Evolutionary conservation across 371 early-diverging fungal species (phyloP).

Genomic region (Lichtheimia ramosa): DNA sequence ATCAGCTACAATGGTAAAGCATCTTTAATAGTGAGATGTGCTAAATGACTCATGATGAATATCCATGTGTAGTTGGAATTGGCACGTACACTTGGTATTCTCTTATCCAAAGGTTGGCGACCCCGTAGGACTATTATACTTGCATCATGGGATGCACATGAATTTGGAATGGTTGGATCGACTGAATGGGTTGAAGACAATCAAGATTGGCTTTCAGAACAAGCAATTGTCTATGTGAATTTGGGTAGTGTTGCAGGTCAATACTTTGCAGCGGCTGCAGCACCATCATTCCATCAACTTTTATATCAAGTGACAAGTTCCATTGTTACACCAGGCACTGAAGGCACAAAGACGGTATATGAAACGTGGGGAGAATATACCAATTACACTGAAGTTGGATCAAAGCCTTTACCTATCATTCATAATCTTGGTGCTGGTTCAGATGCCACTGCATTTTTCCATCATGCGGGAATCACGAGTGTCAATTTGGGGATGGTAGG

Average conservation of each 20-base stretch:
- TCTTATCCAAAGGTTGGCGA: slow-evolving; percentile 56
- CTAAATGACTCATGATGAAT: not conserved
- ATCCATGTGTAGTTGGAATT: slow-evolving; percentile 39
- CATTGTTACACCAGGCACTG: slow-evolving; percentile 32
- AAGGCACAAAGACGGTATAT: slow-evolving; percentile 13
- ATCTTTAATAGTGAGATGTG: not conserved
- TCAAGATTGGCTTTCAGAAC: slow-evolving; percentile 48
- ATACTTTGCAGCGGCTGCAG: slow-evolving; percentile 14
- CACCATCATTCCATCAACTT: slow-evolving; percentile 42
- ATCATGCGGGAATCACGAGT: slow-evolving; percentile 61
- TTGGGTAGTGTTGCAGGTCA: slow-evolving; percentile 44
- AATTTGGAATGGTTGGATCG: slow-evolving; percentile 58
- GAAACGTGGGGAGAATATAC: slow-evolving; percentile 17
- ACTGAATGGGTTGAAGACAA: slow-evolving; percentile 68
- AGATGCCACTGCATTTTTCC: slow-evolving; percentile 58
- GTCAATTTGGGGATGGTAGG: slow-evolving; percentile 52
- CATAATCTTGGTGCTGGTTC: slow-evolving; percentile 47
- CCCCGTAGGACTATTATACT: slow-evolving; percentile 58
- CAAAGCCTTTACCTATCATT: slow-evolving; percentile 8
- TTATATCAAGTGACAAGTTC: slow-evolving; percentile 41
- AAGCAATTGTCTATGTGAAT: slow-evolving; percentile 55
- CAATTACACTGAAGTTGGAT: slow-evolving; percentile 11
- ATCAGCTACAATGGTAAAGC: slow-evolving; percentile 44
- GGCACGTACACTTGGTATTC: slow-evolving; percentile 46
- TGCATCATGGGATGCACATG: slow-evolving; percentile 65